Percentiles rank a stretch among this genome's conserved stretches.
Evolutionary conservation across 805 yeast species (phyloP).

Genomic region (Saccharomycopsis malanga): DNA sequence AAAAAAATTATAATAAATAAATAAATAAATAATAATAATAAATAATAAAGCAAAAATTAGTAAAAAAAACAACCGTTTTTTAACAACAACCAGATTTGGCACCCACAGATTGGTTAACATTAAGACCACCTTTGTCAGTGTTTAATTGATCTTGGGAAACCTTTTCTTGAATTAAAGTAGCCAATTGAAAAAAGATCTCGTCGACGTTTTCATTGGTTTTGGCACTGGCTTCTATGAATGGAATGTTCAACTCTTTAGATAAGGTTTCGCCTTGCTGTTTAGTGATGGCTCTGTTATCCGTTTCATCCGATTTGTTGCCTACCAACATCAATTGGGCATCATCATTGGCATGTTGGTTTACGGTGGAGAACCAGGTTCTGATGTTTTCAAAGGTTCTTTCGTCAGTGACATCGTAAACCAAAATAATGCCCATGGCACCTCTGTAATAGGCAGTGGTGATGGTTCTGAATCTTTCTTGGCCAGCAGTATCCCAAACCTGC

Average conservation of each 20-base stretch:
- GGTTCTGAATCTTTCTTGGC: conserved; percentile 97
- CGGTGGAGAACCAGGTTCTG: conserved; percentile 92
- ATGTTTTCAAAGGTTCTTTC: conserved; percentile 89
- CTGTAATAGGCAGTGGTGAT: conserved; percentile 93
- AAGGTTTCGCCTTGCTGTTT: conserved; percentile 85
- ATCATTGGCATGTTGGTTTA: conserved; percentile 92
- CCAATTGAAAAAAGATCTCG: conserved; percentile 83
- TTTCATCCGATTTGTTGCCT: conserved; percentile 94
- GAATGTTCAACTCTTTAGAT: conserved; percentile 80
- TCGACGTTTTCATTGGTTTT: conserved; percentile 90
- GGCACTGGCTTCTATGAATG: conserved; percentile 94
- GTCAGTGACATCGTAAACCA: conserved; percentile 80
- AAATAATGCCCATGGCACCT: conserved; percentile 82
- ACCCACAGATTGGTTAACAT: conserved; percentile 10
- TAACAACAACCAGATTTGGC: conserved; percentile 14
- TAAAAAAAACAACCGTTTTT: no score
- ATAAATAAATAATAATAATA: no score
- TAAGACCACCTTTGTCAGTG: conserved; percentile 16
- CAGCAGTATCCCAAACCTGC: conserved; percentile 99
- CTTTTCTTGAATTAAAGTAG: conserved; percentile 78
- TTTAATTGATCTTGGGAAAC: conserved; percentile 39
- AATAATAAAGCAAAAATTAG: no score
- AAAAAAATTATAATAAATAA: no score
- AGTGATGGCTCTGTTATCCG: conserved; percentile 76
- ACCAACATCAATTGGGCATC: conserved; percentile 92